phyloP scores from a whole-genome alignment of 1,284 basidiomycete species.

The Leccinum laetum region DNA sequence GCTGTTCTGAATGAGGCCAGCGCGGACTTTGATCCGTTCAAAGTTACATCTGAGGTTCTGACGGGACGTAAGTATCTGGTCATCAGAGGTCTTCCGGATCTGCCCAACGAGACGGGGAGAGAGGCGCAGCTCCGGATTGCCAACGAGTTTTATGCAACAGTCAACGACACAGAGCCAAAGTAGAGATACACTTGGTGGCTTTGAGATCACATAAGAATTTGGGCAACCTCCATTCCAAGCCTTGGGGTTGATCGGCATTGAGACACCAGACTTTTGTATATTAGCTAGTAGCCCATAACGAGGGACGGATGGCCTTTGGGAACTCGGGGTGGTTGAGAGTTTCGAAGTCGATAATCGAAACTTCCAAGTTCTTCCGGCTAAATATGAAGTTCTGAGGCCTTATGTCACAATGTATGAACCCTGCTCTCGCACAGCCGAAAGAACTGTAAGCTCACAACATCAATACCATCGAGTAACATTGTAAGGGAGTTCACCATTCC shows the following conservation, averaged over 20 bases:
- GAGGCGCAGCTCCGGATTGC: slow-evolving; percentile 82
- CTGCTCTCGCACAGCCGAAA: not conserved
- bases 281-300: not conserved
- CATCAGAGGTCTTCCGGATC: slow-evolving; percentile 65
- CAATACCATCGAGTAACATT: not conserved
- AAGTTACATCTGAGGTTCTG: slow-evolving; percentile 70
- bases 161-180: slow-evolving; percentile 67
- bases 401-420: not conserved
- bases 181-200: slow-evolving; percentile 18
- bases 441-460: not conserved
- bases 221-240: no score
- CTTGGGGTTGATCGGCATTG: no score
- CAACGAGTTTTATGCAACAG: slow-evolving; percentile 81
- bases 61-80: slow-evolving; percentile 88
- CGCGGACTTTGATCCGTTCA: slow-evolving; percentile 38
- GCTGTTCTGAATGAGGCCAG: slow-evolving; percentile 45
- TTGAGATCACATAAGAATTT: no score
- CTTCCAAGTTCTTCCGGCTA: not conserved
- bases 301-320: not conserved
- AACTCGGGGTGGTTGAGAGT: not conserved
- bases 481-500: not conserved
- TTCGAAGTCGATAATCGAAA: not conserved
- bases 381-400: not conserved
- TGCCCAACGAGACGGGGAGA: slow-evolving; percentile 57
- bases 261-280: no score